Base-by-base conservation (phyloP, 192 early-diverging fungal genomes). In the Diversispora epigaea region DNA sequence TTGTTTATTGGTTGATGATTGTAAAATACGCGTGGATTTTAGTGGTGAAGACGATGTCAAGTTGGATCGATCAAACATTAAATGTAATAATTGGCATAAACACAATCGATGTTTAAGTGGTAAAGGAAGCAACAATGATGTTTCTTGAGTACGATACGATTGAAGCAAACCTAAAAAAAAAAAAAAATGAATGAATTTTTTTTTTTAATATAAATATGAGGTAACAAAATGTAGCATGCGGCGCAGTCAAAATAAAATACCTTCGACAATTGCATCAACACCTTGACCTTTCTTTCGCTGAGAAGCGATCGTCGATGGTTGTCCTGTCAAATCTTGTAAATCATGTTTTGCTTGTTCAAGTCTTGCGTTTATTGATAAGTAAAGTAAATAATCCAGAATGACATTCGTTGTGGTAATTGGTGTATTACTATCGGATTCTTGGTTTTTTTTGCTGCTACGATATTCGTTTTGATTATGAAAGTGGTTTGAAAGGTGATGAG, bases 51-150 rank as follows among this genome's bases (percentile, higher is more conserved):
- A 43, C 0, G 40, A 6, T 4, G 61, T 8, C 17, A 63, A 10
- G 17, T 17, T 11, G 8, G 61, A 43, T 43, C 61, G 61, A 44
- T 63, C 61, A 63, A 63, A 63, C 17, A 63, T 39, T 2, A 63
- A 17, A 7, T 63, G 32, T 63, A 63, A 63, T 43, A 63, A 63
- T 43, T 63, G 61, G 14, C 61, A 63, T 63, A 63, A 40, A 63
- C 41, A 63, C 41, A 63, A 63, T 7, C 61, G 21, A 63, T 63
- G 61, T 44, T 63, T 63, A 40, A 63, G 61, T 8, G 61, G 15
- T 63, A 63, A 63, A 63, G 61, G 61, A 41, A 63, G 41, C 41
- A 5, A 15, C 15, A 63, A 8, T 10, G 61, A 63, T 15, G 61
- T 41, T 8, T 11, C 61, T 40, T 44, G 61, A 63, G 40, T 63